Evolutionary conservation across 169 alveolate genomes (phyloP).

Genomic region (Plasmodium yoelii): DNA sequence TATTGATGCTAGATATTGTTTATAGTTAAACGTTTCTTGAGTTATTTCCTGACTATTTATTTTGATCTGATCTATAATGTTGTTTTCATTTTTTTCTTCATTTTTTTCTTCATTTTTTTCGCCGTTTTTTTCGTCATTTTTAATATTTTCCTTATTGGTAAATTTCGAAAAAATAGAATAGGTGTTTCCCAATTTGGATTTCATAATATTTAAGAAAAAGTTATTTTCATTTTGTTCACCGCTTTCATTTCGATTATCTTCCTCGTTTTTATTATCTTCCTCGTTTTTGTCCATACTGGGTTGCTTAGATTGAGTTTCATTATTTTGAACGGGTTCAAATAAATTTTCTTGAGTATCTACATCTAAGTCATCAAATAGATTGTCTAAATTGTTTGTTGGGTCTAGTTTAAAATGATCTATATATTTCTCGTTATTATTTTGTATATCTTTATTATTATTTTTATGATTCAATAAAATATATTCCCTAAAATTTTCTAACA

Average conservation of each 20-base stretch:
- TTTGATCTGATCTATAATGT: too few species aligned
- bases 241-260: neutral
- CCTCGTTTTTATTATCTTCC: neutral
- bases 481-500: too few species aligned
- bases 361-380: too few species aligned
- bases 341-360: too few species aligned
- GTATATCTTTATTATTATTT: too few species aligned
- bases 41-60: neutral
- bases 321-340: neutral
- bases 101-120: neutral
- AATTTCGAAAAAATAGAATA: constrained; percentile 1
- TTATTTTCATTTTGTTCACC: constrained; percentile 15
- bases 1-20: constrained; percentile 13
- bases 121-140: neutral
- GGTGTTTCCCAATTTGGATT: constrained; percentile 33
- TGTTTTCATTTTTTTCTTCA: neutral
- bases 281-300: neutral
- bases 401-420: too few species aligned
- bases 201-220: constrained; percentile 21
- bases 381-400: too few species aligned
- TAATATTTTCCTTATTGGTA: neutral
- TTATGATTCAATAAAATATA: too few species aligned
- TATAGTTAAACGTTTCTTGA: constrained; percentile 16
- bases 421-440: too few species aligned
- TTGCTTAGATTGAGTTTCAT: neutral